A percentile compares a stretch with the other conserved stretches of the same genome.
Evolutionary conservation across 805 yeast genomes (phyloP).

Genomic region (Kodamaea leandrae): DNA sequence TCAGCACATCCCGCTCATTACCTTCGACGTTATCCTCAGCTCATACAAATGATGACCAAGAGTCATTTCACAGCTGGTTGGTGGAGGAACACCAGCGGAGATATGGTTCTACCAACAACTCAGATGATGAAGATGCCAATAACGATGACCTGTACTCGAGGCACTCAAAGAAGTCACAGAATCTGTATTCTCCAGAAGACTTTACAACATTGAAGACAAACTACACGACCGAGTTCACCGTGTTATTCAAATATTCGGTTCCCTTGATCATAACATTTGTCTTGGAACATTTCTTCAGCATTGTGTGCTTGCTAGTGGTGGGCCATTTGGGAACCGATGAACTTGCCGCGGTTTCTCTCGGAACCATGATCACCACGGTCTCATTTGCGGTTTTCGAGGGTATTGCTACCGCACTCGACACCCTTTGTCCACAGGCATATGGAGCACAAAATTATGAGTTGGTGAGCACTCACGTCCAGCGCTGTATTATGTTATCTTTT

Average conservation of each 20-base stretch:
- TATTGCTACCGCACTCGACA: slow-evolving; percentile 45
- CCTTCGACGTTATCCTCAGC: slow-evolving; percentile 41
- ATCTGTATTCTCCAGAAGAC: slow-evolving; percentile 23
- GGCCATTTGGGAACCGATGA: slow-evolving; percentile 46
- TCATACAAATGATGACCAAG: slow-evolving; percentile 35
- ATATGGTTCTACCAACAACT: slow-evolving; percentile 20
- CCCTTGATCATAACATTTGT: slow-evolving; percentile 42
- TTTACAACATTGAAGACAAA: slow-evolving; percentile 31
- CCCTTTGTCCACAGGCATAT: slow-evolving; percentile 45
- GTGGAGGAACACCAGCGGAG: slow-evolving; percentile 42
- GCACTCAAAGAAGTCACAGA: background rate
- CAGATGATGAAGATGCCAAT: slow-evolving; percentile 4
- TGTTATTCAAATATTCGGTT: slow-evolving; percentile 32
- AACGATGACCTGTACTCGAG: slow-evolving; percentile 4
- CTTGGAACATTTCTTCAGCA: slow-evolving; percentile 43
- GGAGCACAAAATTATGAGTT: slow-evolving; percentile 42
- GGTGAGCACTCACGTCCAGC: slow-evolving; percentile 38
- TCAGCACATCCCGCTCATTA: slow-evolving; percentile 39
- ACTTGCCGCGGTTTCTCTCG: slow-evolving; percentile 46
- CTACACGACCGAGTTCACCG: slow-evolving; percentile 24
- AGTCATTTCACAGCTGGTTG: slow-evolving; percentile 43
- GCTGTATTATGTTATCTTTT: slow-evolving; percentile 35
- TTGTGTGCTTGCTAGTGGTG: slow-evolving; percentile 42
- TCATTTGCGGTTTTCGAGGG: slow-evolving; percentile 46
- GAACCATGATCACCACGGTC: slow-evolving; percentile 44